Evolutionary conservation across 768 basidiomycete species (phyloP), one percentile per base, ranked within the genome.

Genomic region (Kwoniella bestiolae): DNA sequence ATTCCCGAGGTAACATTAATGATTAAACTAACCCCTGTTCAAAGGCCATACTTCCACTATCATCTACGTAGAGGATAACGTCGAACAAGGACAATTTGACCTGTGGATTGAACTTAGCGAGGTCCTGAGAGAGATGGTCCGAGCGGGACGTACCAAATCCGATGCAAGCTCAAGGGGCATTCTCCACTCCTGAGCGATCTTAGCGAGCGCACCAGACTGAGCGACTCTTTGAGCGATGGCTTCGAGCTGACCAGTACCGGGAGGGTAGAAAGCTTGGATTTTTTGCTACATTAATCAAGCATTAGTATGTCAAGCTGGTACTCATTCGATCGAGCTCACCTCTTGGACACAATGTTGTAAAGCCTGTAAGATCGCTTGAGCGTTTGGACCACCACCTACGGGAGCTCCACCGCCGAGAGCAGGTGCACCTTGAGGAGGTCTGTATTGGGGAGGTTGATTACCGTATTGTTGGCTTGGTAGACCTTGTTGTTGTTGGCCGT

Each of bases 221-320:
- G 81, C 80, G 62, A 84, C 80, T 56, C 72, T 71, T 50, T 79
- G 70, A 0, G 83, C 83, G 68, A 84, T 80, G 16, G 67, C 71
- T 32, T 81, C 78, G 49, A 84, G 77, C 18, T 41, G 38, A 9
- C 38, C 38, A 0, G 68, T 70, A 0, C 82, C 81, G 1, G 79
- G 81, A n/a, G 82, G 82, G 74, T 80, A 84, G 75, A 84, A 84
- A 4, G 81, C 76, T 38, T 70, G 67, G 55, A 84, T 66, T 28
- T 80, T 79, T 81, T 83, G 82, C 73, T 82, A 56, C 5, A 41
- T 11, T 8, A 28, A 25, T 23, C 18, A n/a, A 31, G 6, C 59
- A 60, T 31, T 18, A 18, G 44, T n/a, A 6, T 46, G 6, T 26
- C n/a, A n/a, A n/a, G n/a, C n/a, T n/a, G n/a, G n/a, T n/a, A n/a